Evolutionary conservation across 257 asterid species (phyloP).

Genomic region (Paraleonurus japonicus): DNA sequence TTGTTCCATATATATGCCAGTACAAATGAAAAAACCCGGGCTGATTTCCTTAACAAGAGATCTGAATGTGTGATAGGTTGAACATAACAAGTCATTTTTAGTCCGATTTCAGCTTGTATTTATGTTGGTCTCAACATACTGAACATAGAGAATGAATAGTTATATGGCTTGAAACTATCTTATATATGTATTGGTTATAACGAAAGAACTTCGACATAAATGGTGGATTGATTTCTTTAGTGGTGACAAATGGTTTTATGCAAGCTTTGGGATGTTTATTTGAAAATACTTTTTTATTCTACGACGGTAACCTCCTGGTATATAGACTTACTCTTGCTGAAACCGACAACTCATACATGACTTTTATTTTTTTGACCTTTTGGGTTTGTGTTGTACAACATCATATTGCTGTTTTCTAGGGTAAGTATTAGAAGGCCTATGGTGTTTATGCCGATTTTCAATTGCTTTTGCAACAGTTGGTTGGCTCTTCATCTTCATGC

Average conservation of each 20-base stretch:
- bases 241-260: background rate
- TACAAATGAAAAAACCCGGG: background rate
- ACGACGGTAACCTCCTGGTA: background rate
- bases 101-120: background rate
- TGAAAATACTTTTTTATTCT: background rate
- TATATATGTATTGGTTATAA: background rate
- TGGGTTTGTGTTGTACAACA: background rate
- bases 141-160: background rate
- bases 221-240: background rate
- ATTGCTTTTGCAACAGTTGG: conserved; percentile 3
- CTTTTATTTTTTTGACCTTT: background rate
- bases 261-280: background rate
- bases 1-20: background rate
- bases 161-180: background rate
- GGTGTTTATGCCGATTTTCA: background rate
- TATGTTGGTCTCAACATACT: background rate
- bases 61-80: background rate
- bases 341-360: background rate
- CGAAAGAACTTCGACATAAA: background rate
- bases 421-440: background rate
- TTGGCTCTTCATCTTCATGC: background rate
- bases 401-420: background rate
- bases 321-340: background rate
- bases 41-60: background rate
- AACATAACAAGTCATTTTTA: background rate